Base-by-base conservation (phyloP, 2,329 filamentous ascomycete genomes). In the Penicillium verrucosum region DNA sequence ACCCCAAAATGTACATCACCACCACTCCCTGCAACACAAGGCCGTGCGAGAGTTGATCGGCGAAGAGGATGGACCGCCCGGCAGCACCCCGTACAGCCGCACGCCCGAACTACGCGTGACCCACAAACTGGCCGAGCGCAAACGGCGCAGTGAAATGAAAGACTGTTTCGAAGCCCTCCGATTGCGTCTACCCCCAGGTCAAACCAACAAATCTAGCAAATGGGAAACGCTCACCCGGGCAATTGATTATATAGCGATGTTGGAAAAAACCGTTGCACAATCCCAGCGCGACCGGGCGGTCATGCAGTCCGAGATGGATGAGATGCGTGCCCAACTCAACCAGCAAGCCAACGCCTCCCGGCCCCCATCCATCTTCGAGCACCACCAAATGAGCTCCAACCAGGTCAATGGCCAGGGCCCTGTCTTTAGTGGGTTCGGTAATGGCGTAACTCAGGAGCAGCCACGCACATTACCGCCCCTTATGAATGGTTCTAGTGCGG, bases 81-180 rank as follows among this genome's bases (percentile, higher is more conserved):
- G 73, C 42, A 71, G 69, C 44, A 79, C 78, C 2, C 78, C 78
- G 0, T 81, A 81, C 60, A 80, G 78, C 59, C 69, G 78, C 42
- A 81, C 78, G 2, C 78, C 78, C 2, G 78, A 80, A 63, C 67
- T 81, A 42, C 70, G 78, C 45, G 75, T 80, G 16, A 80, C 77
- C 10, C 78, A 81, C 59, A 81, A 81, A 58, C 64, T 81, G 27
- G 78, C 78, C 16, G 78, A 81, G 68, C 73, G 78, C 16, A 81
- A 81, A 64, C 77, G 78, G 37, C 77, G 78, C 44, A 80, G 78
- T 54, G 78, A 81, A 60, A 81, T 81, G 78, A 81, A 81, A 58
- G 77, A 80, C 62, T 78, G 78, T 48, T 81, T 81, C 58, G 78
- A 81, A 62, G 67, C 72, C 21, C 64, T 81, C 42, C 73, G 78